A percentile compares a stretch with the other conserved stretches of the same genome.
Conservation (phyloP, 768 basidiomycete species). For the Russula sp. region DNA sequence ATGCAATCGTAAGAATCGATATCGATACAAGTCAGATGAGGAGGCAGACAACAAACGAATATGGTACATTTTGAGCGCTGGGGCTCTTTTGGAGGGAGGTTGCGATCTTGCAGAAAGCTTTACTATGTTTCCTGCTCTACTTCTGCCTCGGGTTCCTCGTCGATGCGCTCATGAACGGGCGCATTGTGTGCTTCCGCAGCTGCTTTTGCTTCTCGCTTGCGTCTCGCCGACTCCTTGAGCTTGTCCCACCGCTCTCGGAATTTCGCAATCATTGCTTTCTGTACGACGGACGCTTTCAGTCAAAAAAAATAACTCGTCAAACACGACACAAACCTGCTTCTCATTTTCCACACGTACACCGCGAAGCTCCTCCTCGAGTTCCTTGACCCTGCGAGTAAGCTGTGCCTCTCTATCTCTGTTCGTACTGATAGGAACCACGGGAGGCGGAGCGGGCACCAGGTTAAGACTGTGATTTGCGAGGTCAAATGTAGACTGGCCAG, state of each 20-base stretch:
- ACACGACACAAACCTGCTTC: constrained; percentile 53
- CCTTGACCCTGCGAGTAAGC: constrained; percentile 47
- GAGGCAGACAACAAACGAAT: constrained; percentile 3
- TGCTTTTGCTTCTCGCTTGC: constrained; percentile 69
- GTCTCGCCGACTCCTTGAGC: constrained; percentile 79
- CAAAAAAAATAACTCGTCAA: constrained; percentile 3
- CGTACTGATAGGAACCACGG: constrained; percentile 45
- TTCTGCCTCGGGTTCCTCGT: constrained; percentile 59
- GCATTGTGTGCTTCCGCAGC: constrained; percentile 44
- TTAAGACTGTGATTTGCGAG: constrained; percentile 52
- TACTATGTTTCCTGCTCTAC: constrained; percentile 40
- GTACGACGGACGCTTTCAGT: constrained; percentile 20
- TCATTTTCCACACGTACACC: constrained; percentile 62
- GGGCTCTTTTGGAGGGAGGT: background rate
- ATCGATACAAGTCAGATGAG: constrained; percentile 14
- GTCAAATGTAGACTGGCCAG: constrained; percentile 39
- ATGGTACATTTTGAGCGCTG: constrained; percentile 17
- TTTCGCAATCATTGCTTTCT: constrained; percentile 79
- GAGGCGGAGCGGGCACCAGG: constrained; percentile 41
- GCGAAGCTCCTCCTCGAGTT: constrained; percentile 75
- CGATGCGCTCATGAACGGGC: constrained; percentile 57
- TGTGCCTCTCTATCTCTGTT: constrained; percentile 47
- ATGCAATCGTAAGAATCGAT: constrained; percentile 5
- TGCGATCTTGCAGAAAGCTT: background rate
- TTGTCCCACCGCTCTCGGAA: constrained; percentile 88